Evolutionary conservation across 2,329 filamentous ascomycete genomes (phyloP).

Genomic region (Fusarium veterinarium): DNA sequence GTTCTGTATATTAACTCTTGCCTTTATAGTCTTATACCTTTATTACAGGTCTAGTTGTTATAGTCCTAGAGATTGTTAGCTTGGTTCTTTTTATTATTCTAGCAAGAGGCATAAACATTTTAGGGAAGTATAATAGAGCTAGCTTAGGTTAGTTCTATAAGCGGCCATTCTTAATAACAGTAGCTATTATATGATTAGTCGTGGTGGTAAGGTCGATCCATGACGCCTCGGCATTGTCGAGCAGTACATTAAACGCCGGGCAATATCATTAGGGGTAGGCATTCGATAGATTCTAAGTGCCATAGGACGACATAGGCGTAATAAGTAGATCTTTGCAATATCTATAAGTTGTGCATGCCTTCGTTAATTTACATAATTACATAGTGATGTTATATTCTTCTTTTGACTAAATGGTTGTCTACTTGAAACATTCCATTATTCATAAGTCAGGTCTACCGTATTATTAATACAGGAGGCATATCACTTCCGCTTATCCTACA

Average conservation of each 20-base stretch:
- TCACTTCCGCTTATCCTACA: not conserved
- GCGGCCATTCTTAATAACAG: rapidly evolving
- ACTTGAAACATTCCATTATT: no score
- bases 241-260: not conserved
- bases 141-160: not conserved
- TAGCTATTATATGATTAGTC: rapidly evolving
- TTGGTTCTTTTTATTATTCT: not conserved
- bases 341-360: no score
- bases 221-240: not conserved
- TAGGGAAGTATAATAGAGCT: constrained; percentile 13
- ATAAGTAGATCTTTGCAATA: no score
- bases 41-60: not conserved
- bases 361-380: no score
- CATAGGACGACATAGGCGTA: not conserved
- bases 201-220: not conserved
- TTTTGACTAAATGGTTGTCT: not conserved
- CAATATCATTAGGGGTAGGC: rapidly evolving
- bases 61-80: not conserved
- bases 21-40: not conserved
- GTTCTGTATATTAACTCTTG: rapidly evolving
- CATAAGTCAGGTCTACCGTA: no score
- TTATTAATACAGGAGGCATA: no score
- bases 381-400: not conserved
- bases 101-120: not conserved
- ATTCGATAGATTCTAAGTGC: rapidly evolving